These are phyloP conservation scores for Pseudoscleropodium purum DNA, from an alignment of 225 moss, liverwort and hornwort genomes.

Conservation along the genomic window DNA sequence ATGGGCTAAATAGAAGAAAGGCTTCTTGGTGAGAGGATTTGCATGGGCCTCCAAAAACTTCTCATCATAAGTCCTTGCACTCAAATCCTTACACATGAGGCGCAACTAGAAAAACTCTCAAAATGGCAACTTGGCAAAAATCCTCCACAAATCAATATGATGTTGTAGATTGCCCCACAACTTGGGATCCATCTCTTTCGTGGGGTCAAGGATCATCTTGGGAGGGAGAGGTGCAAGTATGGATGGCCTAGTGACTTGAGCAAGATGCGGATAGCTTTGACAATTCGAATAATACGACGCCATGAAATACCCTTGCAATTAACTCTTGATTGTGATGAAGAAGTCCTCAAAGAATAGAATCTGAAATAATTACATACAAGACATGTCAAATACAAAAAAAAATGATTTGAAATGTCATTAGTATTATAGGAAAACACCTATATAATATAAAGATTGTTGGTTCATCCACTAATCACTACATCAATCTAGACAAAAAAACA, in stretches of 20 bases:
- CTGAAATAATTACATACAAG: neutral
- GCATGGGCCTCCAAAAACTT: neutral
- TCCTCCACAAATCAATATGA: neutral
- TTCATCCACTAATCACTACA: neutral
- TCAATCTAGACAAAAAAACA: neutral
- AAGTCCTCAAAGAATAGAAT: neutral
- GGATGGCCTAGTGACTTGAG: too few species aligned
- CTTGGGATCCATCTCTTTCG: neutral
- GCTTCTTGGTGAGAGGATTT: neutral
- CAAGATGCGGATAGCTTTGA: accelerated
- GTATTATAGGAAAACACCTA: neutral
- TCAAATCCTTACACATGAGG: neutral
- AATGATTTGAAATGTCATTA: neutral
- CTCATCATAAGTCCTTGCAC: neutral
- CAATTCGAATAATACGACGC: accelerated
- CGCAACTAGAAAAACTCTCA: neutral
- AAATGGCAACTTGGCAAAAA: neutral
- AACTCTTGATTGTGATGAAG: neutral
- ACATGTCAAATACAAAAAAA: neutral
- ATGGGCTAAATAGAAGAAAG: neutral
- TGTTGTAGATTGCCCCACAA: neutral
- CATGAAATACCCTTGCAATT: neutral
- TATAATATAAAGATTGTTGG: neutral
- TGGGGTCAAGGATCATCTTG: neutral
- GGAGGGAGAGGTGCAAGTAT: neutral